These are phyloP conservation scores for Trichothecium sympodiale DNA, from an alignment of 2,329 filamentous ascomycete genomes.

Conservation along the genomic window DNA sequence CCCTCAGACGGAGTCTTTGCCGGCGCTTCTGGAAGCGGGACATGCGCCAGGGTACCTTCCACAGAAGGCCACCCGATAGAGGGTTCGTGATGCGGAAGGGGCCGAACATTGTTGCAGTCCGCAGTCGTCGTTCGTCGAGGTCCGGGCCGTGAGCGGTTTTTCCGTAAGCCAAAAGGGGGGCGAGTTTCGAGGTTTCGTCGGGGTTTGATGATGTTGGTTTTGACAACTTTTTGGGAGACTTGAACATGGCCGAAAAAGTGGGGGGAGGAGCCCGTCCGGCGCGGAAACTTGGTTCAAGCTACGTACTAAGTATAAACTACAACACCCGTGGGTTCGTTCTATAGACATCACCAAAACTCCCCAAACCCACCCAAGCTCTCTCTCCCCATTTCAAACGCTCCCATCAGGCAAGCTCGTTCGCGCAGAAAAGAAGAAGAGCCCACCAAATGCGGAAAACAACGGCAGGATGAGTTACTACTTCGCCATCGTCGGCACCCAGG, in stretches of 20 bases:
- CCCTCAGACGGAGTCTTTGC: constrained; percentile 70
- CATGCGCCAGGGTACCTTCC: constrained; percentile 96
- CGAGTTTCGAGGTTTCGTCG: constrained; percentile 9
- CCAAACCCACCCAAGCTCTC: no score
- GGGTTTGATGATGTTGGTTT: background rate
- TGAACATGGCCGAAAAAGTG: background rate
- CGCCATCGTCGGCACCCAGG: constrained; percentile 86
- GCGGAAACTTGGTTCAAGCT: no score
- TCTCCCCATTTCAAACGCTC: no score
- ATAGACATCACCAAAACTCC: no score
- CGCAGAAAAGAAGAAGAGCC: no score
- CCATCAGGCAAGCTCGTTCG: no score
- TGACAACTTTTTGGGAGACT: background rate
- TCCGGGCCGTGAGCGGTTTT: background rate
- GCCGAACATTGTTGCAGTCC: constrained; percentile 58
- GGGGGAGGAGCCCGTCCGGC: no score
- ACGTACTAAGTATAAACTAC: no score
- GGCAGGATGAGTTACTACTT: constrained; percentile 92
- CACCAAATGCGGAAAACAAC: no score
- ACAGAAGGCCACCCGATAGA: constrained; percentile 71
- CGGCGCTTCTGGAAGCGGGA: constrained; percentile 84
- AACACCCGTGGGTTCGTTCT: no score
- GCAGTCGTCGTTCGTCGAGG: background rate
- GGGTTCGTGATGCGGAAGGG: constrained; percentile 70
- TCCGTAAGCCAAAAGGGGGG: constrained; percentile 3